Evolutionary conservation across 2,329 filamentous ascomycete species (phyloP), one percentile per base, ranked within the genome.

Genomic region (Karstenula rhodostoma): DNA sequence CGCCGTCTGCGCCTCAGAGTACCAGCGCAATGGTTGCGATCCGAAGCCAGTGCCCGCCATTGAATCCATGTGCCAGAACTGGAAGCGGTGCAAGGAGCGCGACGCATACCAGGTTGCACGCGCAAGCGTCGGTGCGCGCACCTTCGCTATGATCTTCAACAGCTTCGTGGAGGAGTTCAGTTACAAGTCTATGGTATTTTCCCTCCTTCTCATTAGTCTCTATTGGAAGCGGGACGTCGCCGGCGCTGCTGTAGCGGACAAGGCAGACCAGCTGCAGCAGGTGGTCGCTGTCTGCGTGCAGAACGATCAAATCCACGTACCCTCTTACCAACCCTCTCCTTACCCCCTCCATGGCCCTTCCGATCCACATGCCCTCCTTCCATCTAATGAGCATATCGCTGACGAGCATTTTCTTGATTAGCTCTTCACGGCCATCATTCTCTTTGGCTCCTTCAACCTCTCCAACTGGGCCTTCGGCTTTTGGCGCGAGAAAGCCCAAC

Each of bases 71-170:
- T 99, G 95, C 76, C 86, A 88, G 35, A 86, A 89, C 63, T 98
- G 94, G 94, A 88, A 90, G 65, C 83, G 87, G 33, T 98, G 95
- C 79, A 97, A 97, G 92, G 88, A 89, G 66, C 87, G 90, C 66
- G 92, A 97, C 71, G 89, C 93, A 0, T 84, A 89, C 47, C 87
- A 88, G 58, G 88, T 97, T 58, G 93, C 92, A 67, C 85, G 90
- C 40, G 90, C 94, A 44, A 90, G 89, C 70, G 88, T 97, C 42
- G 92, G 90, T 19, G 94, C 93, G 5, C 90, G 92, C 72, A 95
- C 94, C 27, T 91, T 97, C 73, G 94, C 94, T 0, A 88, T 93
- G 73, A 96, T 99, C 43, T 90, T 98, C 78, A 97, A 98, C 75
- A 90, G 90, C 71, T 97, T 98, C 76, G 89, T 96, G 4, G 93